Percentiles rank a stretch among this genome's conserved stretches.
These are phyloP conservation scores for Capsicum baccatum DNA, from an alignment of 257 asterid genomes.

Conservation along the genomic window DNA sequence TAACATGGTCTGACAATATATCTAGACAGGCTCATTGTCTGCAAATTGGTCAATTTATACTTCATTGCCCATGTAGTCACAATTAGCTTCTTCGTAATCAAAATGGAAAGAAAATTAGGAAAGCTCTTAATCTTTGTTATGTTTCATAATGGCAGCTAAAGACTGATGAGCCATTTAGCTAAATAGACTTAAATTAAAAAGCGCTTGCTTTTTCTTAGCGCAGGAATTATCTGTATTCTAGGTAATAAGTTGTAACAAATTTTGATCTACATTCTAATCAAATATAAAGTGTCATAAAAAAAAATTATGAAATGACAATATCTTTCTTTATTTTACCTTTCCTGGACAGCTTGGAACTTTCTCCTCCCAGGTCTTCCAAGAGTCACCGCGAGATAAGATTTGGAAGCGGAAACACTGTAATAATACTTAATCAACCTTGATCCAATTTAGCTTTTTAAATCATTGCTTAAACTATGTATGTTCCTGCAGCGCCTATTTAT, in stretches of 20 bases:
- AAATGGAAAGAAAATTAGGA: slow-evolving; percentile 5
- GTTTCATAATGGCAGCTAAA: not conserved
- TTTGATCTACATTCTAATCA: not conserved
- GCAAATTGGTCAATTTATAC: not conserved
- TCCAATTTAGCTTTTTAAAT: slow-evolving; percentile 26
- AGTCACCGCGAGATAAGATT: slow-evolving; percentile 87
- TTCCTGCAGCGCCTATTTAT: slow-evolving; percentile 81
- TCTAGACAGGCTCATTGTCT: not conserved
- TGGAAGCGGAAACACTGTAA: slow-evolving; percentile 95
- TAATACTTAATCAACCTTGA: slow-evolving; percentile 27
- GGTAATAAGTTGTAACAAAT: not conserved
- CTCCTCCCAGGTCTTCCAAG: slow-evolving; percentile 98
- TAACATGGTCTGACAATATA: slow-evolving; percentile 8
- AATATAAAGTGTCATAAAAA: not conserved
- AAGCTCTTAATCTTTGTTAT: not conserved
- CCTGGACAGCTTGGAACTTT: slow-evolving; percentile 89
- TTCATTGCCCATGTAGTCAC: not conserved
- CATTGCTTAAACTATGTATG: slow-evolving; percentile 38
- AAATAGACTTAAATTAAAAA: not conserved
- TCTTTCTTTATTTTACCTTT: slow-evolving; percentile 17
- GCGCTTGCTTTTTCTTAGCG: not conserved
- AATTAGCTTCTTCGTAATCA: not conserved
- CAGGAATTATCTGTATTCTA: slow-evolving; percentile 12
- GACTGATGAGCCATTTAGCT: not conserved
- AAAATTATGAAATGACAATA: not conserved